A percentile compares a stretch with the other conserved stretches of the same genome.
phyloP scores from a whole-genome alignment of 2,329 filamentous ascomycete species.

The Aureobasidium subglaciale region DNA sequence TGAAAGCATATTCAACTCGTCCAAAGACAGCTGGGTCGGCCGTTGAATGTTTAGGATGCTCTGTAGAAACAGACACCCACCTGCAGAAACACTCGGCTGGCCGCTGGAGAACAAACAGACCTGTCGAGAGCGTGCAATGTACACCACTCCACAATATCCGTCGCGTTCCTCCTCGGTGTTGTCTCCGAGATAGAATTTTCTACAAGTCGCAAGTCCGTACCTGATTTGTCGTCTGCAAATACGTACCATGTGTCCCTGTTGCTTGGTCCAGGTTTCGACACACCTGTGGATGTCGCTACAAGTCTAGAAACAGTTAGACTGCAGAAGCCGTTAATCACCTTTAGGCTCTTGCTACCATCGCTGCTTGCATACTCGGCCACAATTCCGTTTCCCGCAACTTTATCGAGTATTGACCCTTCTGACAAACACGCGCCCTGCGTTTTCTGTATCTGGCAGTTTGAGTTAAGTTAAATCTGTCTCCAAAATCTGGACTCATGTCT shows the following conservation, averaged over 20 bases:
- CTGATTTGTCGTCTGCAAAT: too few relatives aligned
- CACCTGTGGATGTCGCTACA: neutral
- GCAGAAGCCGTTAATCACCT: neutral
- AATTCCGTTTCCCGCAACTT: neutral
- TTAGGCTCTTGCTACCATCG: neutral
- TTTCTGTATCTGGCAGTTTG: neutral
- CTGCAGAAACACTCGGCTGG: neutral
- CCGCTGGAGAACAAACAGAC: neutral
- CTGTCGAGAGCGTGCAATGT: neutral
- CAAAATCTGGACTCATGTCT: neutral
- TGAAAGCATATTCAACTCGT: neutral
- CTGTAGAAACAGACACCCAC: neutral
- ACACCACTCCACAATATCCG: neutral
- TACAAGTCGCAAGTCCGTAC: too few relatives aligned
- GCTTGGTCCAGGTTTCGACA: neutral
- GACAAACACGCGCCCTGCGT: neutral
- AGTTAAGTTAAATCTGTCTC: neutral
- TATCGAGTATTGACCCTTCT: neutral
- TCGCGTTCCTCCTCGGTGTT: neutral
- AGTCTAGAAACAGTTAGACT: neutral
- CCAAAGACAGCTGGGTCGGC: neutral
- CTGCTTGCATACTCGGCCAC: neutral
- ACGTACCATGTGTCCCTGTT: too few relatives aligned
- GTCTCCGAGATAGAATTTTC: too few relatives aligned
- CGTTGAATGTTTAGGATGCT: neutral